Base-by-base conservation (phyloP, 2,329 filamentous ascomycete genomes). In the Trichoderma sp. region DNA sequence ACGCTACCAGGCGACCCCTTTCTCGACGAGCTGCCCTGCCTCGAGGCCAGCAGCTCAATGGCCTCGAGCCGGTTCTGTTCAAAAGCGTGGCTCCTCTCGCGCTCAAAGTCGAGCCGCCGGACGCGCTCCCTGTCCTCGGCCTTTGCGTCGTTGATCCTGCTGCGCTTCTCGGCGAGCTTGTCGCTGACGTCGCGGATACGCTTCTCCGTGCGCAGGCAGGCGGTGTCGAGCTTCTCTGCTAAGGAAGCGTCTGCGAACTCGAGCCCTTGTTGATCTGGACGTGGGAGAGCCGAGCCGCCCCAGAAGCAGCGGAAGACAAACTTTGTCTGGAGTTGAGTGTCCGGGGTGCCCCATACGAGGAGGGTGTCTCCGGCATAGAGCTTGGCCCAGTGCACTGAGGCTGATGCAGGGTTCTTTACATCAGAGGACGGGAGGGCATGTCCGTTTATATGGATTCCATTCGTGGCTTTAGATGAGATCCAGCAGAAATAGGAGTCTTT, bases 311-410 rank as follows among this genome's bases (percentile, higher is more conserved):
- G 85, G 79, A 91, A 91, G 11, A 82, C 80, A 11, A 91, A 82
- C 74, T 85, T 87, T 4, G 85, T 88, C 74, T 87, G 83, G 67
- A 80, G 83, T 45, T 81, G 82, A 63, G 80, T 80, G 60, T 86
- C 84, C 6, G 84, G 82, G 14, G 86, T 84, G 60, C 90, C 87
- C 88, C 92, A 97, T 7, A 97, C 89, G 2, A 91, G 90, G 65
- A 98, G 89, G 29, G 91, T 87, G 81, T 98, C 96, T 1, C 94
- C 94, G 41, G 93, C 91, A 81, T 95, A 90, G 16, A 98, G 83
- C 74, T 91, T 90, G 31, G 93, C 91, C 91, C 91, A 93, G 80
- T 88, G 84, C 35, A 82, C 83, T 64, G 89, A 94, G 1, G 91
- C 85, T 0, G 88, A 86, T 31, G 86, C 84, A 3, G 88, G 87